These are phyloP conservation scores for Yamagishiella unicocca DNA, from an alignment of 139 green algal genomes.

Conservation along the genomic window DNA sequence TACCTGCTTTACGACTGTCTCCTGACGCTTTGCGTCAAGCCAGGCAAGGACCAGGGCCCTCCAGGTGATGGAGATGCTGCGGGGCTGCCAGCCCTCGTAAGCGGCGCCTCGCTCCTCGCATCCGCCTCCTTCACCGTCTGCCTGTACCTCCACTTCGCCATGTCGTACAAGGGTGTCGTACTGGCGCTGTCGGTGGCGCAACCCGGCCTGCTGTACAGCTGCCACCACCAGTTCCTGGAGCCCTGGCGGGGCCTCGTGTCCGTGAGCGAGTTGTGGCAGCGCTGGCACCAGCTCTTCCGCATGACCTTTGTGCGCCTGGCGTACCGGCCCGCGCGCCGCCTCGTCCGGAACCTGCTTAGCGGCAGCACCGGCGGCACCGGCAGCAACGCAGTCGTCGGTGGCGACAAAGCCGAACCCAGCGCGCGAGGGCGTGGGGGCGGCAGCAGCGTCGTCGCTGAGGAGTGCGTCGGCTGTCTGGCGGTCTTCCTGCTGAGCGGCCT, in stretches of 20 bases:
- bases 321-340: conserved; percentile 16
- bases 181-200: not conserved
- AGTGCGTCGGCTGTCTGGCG: not conserved
- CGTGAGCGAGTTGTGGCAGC: conserved; percentile 28
- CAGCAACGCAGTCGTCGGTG: not conserved
- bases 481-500: conserved; percentile 34
- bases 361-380: too few species aligned
- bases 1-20: not conserved
- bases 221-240: conserved; percentile 20
- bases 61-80: not conserved
- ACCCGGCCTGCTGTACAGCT: conserved; percentile 1
- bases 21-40: not conserved
- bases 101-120: not conserved
- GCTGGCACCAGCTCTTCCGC: conserved; percentile 44
- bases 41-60: not conserved
- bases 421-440: not conserved
- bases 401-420: not conserved
- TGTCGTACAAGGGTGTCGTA: not conserved
- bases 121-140: not conserved
- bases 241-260: not conserved
- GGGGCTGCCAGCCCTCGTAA: not conserved
- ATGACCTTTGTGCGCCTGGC: conserved; percentile 21
- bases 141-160: conserved; percentile 35
- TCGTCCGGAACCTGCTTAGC: not conserved
- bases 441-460: not conserved